Percentiles rank a stretch among this genome's conserved stretches.
phyloP scores from a whole-genome alignment of 176 grass and related monocot genomes.

The Dendrocalamus sinicus region DNA sequence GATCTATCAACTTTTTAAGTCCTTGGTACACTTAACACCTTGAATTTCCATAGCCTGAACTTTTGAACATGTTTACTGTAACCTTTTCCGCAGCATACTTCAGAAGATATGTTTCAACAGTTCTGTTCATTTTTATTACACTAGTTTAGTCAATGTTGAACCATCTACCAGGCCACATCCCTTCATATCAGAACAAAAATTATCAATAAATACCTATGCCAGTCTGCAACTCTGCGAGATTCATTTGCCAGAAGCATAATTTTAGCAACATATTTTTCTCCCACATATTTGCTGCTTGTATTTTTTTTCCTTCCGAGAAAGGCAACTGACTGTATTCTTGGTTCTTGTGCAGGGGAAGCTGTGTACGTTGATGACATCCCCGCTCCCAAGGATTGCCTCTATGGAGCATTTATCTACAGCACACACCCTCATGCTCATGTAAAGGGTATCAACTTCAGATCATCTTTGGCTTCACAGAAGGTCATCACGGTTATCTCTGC shows the following conservation, averaged over 20 bases:
- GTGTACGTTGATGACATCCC: constrained; percentile 90
- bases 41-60: not conserved
- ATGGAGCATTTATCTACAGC: constrained; percentile 90
- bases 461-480: constrained; percentile 70
- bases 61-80: constrained; percentile 17
- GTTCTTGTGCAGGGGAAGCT: constrained; percentile 67
- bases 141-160: constrained; percentile 8
- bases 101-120: not conserved
- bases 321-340: constrained; percentile 34
- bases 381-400: constrained; percentile 79
- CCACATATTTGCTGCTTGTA: not conserved
- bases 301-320: not conserved
- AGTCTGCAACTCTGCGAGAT: too few relatives aligned
- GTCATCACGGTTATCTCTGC: constrained; percentile 60
- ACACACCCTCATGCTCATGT: constrained; percentile 67
- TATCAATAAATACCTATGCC: too few relatives aligned
- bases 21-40: not conserved
- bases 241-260: not conserved
- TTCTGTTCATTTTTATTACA: not conserved
- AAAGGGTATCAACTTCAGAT: constrained; percentile 53
- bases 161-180: not conserved
- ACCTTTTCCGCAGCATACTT: not conserved
- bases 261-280: not conserved
- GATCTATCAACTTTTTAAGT: not conserved
- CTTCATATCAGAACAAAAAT: not conserved